Percentiles rank a stretch among this genome's conserved stretches.
Conservation (phyloP, 2,329 filamentous ascomycete genomes). For the Talaromyces sp. region DNA sequence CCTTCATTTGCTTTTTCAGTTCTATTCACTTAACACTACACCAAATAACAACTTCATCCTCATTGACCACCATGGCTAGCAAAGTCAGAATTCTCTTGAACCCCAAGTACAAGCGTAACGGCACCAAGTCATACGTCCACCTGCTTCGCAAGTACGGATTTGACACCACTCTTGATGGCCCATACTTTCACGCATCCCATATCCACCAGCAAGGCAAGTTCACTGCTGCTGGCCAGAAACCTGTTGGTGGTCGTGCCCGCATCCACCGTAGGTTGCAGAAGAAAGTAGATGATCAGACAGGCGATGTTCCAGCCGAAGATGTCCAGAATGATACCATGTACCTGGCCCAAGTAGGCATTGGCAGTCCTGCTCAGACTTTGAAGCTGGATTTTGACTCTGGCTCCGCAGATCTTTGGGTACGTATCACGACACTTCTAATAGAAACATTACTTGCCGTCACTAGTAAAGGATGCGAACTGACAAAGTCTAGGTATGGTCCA, state of each 20-base stretch:
- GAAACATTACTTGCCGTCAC: neutral
- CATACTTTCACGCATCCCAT: slow-evolving; percentile 51
- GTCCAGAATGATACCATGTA: slow-evolving; percentile 64
- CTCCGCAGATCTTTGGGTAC: slow-evolving; percentile 64
- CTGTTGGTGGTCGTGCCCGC: slow-evolving; percentile 47
- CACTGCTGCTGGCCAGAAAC: slow-evolving; percentile 38
- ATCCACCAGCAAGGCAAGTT: slow-evolving; percentile 46
- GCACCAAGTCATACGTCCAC: slow-evolving; percentile 60
- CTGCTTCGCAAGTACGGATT: slow-evolving; percentile 60
- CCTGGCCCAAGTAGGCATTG: slow-evolving; percentile 59
- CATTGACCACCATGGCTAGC: slow-evolving; percentile 27
- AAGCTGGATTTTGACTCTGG: slow-evolving; percentile 66
- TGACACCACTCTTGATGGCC: slow-evolving; percentile 57
- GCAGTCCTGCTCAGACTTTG: slow-evolving; percentile 58
- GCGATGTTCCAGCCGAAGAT: slow-evolving; percentile 55
- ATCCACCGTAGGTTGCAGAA: slow-evolving; percentile 49
- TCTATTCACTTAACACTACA: neutral
- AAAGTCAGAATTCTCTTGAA: slow-evolving; percentile 54
- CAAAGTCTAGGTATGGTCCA: slow-evolving; percentile 50
- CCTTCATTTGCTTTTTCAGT: neutral
- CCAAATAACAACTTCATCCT: neutral
- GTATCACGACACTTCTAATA: slow-evolving; percentile 17
- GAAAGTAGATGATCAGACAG: slow-evolving; percentile 41
- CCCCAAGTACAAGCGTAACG: slow-evolving; percentile 54
- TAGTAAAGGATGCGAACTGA: neutral